Evolutionary conservation across 148 eudicot genomes (phyloP).

Genomic region (Arctostaphylos glauca): DNA sequence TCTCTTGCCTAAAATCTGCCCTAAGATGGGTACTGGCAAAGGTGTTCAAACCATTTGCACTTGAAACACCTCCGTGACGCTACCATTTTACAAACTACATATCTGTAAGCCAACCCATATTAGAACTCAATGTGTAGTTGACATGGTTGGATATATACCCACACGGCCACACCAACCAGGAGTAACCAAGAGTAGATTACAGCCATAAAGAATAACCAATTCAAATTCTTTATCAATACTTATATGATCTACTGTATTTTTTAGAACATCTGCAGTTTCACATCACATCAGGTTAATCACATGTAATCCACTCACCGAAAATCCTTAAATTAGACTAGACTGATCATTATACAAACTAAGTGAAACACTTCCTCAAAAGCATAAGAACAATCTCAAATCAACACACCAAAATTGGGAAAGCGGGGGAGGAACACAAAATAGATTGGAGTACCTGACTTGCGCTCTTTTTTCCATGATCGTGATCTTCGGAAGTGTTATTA

Average conservation of each 20-base stretch:
- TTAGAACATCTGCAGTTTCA: neutral
- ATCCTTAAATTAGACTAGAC: neutral
- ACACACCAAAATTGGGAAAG: too few species aligned
- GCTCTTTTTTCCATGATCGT: neutral
- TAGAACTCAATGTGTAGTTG: neutral
- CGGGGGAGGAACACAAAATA: neutral
- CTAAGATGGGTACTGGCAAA: neutral
- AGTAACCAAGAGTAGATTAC: neutral
- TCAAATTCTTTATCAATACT: neutral
- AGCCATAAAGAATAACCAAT: neutral
- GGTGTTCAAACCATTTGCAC: conserved; percentile 2
- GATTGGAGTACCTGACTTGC: conserved; percentile 23
- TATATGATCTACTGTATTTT: neutral
- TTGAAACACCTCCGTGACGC: neutral
- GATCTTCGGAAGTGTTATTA: conserved; percentile 6
- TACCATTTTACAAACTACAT: neutral
- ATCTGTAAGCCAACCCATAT: neutral
- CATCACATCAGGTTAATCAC: neutral
- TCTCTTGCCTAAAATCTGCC: neutral
- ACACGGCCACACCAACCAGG: neutral
- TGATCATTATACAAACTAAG: neutral
- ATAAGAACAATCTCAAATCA: neutral
- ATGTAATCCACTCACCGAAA: neutral
- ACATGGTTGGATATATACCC: neutral
- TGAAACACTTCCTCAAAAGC: neutral